Conservation (phyloP, 345 rosid genomes). For the Gynandropsis gynandra region DNA sequence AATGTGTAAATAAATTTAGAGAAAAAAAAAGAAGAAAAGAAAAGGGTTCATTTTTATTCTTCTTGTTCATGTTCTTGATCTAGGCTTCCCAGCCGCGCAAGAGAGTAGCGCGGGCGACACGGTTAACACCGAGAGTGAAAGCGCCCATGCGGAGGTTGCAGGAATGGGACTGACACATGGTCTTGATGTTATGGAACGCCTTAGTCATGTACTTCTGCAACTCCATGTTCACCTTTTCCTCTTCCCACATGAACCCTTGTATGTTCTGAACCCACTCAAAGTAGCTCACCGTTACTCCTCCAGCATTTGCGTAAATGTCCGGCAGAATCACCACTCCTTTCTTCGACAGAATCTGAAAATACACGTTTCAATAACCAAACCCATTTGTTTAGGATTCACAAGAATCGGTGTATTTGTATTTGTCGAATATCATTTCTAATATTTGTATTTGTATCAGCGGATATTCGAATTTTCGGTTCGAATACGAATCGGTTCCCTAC, state of each 20-base stretch:
- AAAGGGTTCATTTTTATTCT: slow-evolving; percentile 14
- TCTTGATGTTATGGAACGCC: slow-evolving; percentile 80
- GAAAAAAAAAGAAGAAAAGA: too few species aligned
- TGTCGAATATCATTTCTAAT: too few species aligned
- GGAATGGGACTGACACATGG: slow-evolving; percentile 73
- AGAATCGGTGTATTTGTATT: too few species aligned
- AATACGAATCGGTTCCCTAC: too few species aligned
- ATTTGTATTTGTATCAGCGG: too few species aligned
- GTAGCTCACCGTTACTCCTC: slow-evolving; percentile 98
- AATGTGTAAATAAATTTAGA: too few species aligned
- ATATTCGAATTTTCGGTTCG: too few species aligned
- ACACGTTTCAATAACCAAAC: background rate
- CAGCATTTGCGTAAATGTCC: slow-evolving; percentile 94
- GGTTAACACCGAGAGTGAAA: slow-evolving; percentile 91
- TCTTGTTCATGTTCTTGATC: slow-evolving; percentile 3
- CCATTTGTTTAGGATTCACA: too few species aligned
- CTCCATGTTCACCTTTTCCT: slow-evolving; percentile 71
- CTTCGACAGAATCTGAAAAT: slow-evolving; percentile 76
- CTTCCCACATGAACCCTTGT: slow-evolving; percentile 99
- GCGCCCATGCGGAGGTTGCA: slow-evolving; percentile 99
- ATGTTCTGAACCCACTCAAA: slow-evolving; percentile 99
- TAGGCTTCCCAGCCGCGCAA: slow-evolving; percentile 97
- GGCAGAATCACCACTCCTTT: slow-evolving; percentile 93
- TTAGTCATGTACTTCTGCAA: slow-evolving; percentile 80
- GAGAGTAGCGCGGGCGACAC: slow-evolving; percentile 84